phyloP scores from a whole-genome alignment of 169 alveolate genomes.

The Eimeria sp. region DNA sequence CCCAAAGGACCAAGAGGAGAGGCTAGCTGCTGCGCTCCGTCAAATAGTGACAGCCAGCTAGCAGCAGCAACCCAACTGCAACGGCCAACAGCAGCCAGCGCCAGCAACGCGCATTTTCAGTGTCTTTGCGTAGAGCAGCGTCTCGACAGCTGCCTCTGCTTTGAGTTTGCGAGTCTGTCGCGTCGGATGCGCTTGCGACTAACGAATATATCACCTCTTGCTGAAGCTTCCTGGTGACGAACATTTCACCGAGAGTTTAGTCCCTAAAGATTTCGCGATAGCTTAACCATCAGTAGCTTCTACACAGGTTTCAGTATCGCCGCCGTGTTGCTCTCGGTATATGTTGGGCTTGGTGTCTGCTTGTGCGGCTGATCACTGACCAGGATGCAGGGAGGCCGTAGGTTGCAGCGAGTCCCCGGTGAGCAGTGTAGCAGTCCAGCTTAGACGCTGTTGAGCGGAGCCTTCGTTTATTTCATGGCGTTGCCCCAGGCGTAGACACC shows the following conservation, averaged over 20 bases:
- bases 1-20: constrained; percentile 53
- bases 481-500: neutral
- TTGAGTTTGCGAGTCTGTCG: neutral
- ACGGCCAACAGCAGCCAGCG: neutral
- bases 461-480: neutral
- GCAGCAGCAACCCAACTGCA: neutral
- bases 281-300: neutral
- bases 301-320: neutral
- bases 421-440: neutral
- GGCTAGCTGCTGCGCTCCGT: constrained; percentile 39
- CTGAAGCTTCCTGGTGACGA: neutral
- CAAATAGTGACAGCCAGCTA: neutral
- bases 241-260: neutral
- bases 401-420: neutral
- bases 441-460: neutral
- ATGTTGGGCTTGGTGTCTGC: neutral
- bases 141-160: neutral
- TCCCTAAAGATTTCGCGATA: neutral
- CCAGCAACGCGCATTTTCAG: neutral
- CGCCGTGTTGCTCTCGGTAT: neutral
- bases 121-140: neutral
- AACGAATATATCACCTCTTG: neutral
- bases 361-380: neutral
- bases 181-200: neutral
- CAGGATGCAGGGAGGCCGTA: neutral